Evolutionary conservation across 768 basidiomycete species (phyloP).

Genomic region (Candolleomyces eurysporus): DNA sequence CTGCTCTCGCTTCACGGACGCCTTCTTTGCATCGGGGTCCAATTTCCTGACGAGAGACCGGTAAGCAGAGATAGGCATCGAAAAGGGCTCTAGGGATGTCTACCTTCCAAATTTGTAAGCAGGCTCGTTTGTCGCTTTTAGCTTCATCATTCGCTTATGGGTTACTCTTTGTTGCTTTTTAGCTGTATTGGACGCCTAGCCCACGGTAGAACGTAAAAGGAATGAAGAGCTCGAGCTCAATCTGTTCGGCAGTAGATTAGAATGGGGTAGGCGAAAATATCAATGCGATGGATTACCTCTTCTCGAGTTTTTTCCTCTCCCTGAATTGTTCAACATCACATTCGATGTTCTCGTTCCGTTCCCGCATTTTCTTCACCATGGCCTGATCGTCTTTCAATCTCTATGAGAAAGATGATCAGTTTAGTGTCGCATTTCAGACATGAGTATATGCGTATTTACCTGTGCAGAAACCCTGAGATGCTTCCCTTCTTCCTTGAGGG

Average conservation of each 20-base stretch:
- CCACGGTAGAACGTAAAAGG: conserved; percentile 71
- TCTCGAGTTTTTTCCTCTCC: conserved; percentile 71
- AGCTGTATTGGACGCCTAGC: conserved; percentile 44
- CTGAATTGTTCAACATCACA: conserved; percentile 76
- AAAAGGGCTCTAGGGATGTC: conserved; percentile 19
- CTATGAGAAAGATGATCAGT: conserved; percentile 27
- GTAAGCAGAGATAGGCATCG: not conserved
- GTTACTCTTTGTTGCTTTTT: conserved; percentile 51
- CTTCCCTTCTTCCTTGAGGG: conserved; percentile 65
- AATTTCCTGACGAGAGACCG: conserved; percentile 42
- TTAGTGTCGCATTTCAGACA: not conserved
- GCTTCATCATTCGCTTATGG: conserved; percentile 45
- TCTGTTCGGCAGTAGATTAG: conserved; percentile 36
- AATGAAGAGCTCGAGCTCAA: conserved; percentile 65
- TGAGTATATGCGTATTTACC: conserved; percentile 33
- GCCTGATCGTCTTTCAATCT: conserved; percentile 51
- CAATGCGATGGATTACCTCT: conserved; percentile 33
- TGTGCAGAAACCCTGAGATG: conserved; percentile 34
- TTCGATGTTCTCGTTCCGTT: conserved; percentile 75
- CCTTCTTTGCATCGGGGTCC: conserved; percentile 40
- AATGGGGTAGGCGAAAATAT: not conserved
- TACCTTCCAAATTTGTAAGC: conserved; percentile 50
- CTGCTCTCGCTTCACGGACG: conserved; percentile 48
- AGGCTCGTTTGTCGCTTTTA: conserved; percentile 67
- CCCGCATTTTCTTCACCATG: conserved; percentile 56